phyloP scores from a whole-genome alignment of 2,329 filamentous ascomycete genomes.

The Ploettnerulaceae sp. region DNA sequence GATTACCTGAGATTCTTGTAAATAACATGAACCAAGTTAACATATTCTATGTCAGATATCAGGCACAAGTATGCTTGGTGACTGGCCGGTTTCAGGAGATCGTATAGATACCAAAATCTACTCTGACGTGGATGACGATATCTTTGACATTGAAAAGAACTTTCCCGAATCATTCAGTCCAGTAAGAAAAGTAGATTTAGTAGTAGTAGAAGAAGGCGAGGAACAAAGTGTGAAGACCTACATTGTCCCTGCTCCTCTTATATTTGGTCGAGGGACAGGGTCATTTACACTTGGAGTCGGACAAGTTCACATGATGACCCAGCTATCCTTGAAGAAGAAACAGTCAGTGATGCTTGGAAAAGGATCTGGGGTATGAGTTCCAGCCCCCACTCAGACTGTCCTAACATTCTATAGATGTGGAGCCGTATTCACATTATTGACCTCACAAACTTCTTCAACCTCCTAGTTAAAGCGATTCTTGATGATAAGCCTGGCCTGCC shows the following conservation, averaged over 20 bases:
- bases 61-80: constrained; percentile 42
- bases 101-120: constrained; percentile 35
- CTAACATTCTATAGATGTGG: constrained; percentile 29
- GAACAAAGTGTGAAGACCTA: constrained; percentile 40
- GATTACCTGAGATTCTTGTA: background rate
- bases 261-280: constrained; percentile 44
- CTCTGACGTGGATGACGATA: constrained; percentile 40
- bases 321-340: constrained; percentile 32
- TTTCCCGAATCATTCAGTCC: constrained; percentile 38
- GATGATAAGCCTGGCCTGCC: constrained; percentile 32
- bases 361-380: constrained; percentile 29
- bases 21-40: background rate
- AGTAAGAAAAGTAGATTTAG: constrained; percentile 40
- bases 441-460: constrained; percentile 39
- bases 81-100: constrained; percentile 36
- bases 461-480: constrained; percentile 36
- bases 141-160: constrained; percentile 36
- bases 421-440: constrained; percentile 44
- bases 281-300: constrained; percentile 38
- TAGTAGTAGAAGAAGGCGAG: constrained; percentile 38
- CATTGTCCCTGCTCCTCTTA: constrained; percentile 43
- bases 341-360: constrained; percentile 35
- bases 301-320: constrained; percentile 37
- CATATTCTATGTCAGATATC: constrained; percentile 33
- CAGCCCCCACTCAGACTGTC: background rate